These are phyloP conservation scores for Stentor coeruleus DNA, from an alignment of 73 alveolate genomes.

Conservation along the genomic window DNA sequence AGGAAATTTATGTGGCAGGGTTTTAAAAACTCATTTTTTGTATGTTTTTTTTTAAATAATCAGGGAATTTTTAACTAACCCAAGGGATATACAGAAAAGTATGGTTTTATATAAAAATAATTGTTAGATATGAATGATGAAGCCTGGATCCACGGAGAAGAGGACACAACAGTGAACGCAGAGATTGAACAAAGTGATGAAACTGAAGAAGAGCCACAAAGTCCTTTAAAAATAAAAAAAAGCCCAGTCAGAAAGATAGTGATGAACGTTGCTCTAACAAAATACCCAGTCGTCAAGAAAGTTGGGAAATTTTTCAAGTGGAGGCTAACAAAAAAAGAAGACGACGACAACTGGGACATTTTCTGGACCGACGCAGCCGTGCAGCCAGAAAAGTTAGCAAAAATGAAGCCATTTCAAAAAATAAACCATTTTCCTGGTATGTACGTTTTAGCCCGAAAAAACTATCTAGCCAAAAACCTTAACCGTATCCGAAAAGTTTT, in stretches of 20 bases:
- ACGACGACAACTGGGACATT: constrained; percentile 43
- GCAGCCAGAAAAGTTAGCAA: constrained; percentile 36
- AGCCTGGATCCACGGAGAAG: neutral
- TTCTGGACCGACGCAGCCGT: constrained; percentile 55
- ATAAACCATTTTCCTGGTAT: constrained; percentile 83
- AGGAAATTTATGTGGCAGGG: too few species aligned
- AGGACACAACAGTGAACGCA: neutral
- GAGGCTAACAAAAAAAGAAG: constrained; percentile 31
- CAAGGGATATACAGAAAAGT: too few species aligned
- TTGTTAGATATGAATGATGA: neutral
- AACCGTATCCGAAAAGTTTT: constrained; percentile 55
- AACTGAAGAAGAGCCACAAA: neutral
- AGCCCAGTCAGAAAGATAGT: constrained; percentile 20
- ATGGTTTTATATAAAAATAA: too few species aligned
- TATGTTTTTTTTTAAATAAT: too few species aligned
- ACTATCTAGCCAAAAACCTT: constrained; percentile 69
- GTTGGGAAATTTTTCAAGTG: constrained; percentile 32
- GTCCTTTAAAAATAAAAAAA: neutral
- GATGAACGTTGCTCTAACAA: constrained; percentile 10
- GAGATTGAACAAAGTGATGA: neutral
- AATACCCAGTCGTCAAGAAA: constrained; percentile 8
- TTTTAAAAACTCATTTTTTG: too few species aligned
- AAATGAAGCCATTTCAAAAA: constrained; percentile 61
- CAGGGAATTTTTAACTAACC: too few species aligned
- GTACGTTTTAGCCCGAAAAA: constrained; percentile 72